Evolutionary conservation across 2,329 filamentous ascomycete species (phyloP).

Genomic region (Colletotrichum truncatum): DNA sequence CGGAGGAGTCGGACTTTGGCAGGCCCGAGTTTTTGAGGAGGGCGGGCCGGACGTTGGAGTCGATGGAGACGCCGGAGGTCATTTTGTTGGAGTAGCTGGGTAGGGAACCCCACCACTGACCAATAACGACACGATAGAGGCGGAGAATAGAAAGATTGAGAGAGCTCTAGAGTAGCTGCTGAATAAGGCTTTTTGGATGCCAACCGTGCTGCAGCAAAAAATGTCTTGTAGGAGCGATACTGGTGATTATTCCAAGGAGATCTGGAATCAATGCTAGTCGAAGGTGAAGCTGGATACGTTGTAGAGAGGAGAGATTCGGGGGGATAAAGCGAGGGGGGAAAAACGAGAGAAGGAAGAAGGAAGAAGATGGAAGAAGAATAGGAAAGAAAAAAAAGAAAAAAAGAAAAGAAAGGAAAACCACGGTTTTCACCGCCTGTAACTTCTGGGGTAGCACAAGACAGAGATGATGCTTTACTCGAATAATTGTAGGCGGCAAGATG

Average conservation of each 20-base stretch:
- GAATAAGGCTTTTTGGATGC: not conserved
- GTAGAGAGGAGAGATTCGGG: not conserved
- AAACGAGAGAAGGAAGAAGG: not conserved
- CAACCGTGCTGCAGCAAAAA: not conserved
- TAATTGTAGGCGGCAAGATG: too few relatives aligned
- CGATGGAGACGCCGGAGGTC: slow-evolving; percentile 19
- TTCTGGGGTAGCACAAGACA: not conserved
- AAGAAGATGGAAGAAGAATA: not conserved
- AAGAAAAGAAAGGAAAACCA: too few relatives aligned
- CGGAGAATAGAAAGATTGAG: not conserved
- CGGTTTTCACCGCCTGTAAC: not conserved
- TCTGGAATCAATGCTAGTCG: not conserved
- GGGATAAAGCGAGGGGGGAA: not conserved
- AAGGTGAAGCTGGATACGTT: not conserved
- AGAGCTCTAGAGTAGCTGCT: not conserved
- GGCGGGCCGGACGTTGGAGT: slow-evolving; percentile 30
- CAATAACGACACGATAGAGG: not conserved
- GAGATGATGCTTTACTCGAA: too few relatives aligned
- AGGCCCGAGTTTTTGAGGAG: slow-evolving; percentile 34
- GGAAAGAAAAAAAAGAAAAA: not conserved
- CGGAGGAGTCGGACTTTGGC: slow-evolving; percentile 48
- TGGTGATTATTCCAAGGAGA: not conserved
- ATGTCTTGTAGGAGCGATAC: not conserved
- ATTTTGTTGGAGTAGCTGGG: slow-evolving; percentile 10
- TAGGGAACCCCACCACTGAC: slow-evolving; percentile 8